These are phyloP conservation scores for Colletotrichum cordylinicola DNA, from an alignment of 2,329 filamentous ascomycete species.

Conservation along the genomic window DNA sequence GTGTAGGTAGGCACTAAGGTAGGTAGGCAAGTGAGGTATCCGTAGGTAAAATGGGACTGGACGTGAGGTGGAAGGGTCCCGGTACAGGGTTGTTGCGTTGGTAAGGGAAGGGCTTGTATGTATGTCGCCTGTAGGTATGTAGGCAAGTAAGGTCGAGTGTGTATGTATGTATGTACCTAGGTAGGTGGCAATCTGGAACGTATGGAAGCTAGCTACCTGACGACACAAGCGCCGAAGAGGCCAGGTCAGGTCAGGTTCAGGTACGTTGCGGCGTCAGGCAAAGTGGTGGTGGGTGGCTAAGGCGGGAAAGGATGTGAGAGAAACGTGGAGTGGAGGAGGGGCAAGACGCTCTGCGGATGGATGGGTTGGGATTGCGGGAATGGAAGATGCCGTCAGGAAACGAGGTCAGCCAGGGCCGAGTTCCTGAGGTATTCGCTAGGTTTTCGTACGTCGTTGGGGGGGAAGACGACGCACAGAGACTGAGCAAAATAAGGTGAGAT, in stretches of 20 bases:
- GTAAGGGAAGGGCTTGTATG: neutral
- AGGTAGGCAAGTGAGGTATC: neutral
- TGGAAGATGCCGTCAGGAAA: neutral
- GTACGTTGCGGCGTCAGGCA: neutral
- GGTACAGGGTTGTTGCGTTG: neutral
- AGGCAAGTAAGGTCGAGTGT: neutral
- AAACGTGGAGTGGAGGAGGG: neutral
- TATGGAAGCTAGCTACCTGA: neutral
- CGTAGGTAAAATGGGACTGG: neutral
- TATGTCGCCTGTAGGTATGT: neutral
- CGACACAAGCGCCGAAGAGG: neutral
- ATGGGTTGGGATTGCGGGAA: neutral
- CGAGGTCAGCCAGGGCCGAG: neutral
- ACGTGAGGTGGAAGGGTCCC: neutral
- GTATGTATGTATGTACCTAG: neutral
- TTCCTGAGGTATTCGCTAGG: neutral
- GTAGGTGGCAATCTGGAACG: constrained; percentile 6
- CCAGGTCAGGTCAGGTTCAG: neutral
- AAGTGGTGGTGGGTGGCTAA: neutral
- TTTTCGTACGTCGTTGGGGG: neutral
- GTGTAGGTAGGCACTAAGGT: neutral
- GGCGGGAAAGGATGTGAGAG: neutral
- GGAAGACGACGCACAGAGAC: neutral
- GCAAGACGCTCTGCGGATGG: neutral
- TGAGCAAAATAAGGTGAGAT: neutral